These are phyloP conservation scores for Scedosporium apiospermum DNA, from an alignment of 2,329 filamentous ascomycete genomes.

Conservation along the genomic window DNA sequence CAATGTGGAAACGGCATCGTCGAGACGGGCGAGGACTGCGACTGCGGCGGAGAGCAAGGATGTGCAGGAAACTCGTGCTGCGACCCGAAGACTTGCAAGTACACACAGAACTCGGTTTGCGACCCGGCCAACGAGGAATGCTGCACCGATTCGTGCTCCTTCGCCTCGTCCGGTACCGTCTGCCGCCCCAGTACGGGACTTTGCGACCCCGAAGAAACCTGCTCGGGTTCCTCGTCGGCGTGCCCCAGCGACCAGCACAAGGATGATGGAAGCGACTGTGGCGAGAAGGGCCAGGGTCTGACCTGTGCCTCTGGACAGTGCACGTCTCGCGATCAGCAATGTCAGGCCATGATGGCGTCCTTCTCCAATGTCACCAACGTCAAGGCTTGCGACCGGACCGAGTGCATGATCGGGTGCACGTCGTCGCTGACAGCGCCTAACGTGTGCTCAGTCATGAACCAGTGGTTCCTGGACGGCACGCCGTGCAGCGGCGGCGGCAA, in stretches of 20 bases:
- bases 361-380: slow-evolving; percentile 59
- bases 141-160: slow-evolving; percentile 58
- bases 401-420: slow-evolving; percentile 69
- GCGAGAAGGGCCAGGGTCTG: slow-evolving; percentile 50
- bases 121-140: slow-evolving; percentile 76
- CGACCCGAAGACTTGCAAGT: slow-evolving; percentile 77
- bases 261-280: slow-evolving; percentile 64
- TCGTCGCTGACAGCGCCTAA: slow-evolving; percentile 57
- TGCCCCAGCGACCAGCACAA: slow-evolving; percentile 68
- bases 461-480: slow-evolving; percentile 92
- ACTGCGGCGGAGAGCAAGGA: slow-evolving; percentile 69
- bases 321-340: slow-evolving; percentile 84
- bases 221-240: slow-evolving; percentile 58
- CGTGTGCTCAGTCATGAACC: slow-evolving; percentile 66
- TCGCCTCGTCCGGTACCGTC: slow-evolving; percentile 56
- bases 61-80: slow-evolving; percentile 77
- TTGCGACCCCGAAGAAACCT: slow-evolving; percentile 81
- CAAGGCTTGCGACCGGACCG: slow-evolving; percentile 56
- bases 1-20: slow-evolving; percentile 97
- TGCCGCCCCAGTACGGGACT: slow-evolving; percentile 71
- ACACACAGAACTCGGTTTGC: slow-evolving; percentile 66
- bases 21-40: slow-evolving; percentile 87
- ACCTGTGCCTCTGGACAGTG: slow-evolving; percentile 88
- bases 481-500: slow-evolving; percentile 69
- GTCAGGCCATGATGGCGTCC: slow-evolving; percentile 60